Base-by-base conservation (phyloP, 306 rosid genomes). In the Acacia melanoxylon region DNA sequence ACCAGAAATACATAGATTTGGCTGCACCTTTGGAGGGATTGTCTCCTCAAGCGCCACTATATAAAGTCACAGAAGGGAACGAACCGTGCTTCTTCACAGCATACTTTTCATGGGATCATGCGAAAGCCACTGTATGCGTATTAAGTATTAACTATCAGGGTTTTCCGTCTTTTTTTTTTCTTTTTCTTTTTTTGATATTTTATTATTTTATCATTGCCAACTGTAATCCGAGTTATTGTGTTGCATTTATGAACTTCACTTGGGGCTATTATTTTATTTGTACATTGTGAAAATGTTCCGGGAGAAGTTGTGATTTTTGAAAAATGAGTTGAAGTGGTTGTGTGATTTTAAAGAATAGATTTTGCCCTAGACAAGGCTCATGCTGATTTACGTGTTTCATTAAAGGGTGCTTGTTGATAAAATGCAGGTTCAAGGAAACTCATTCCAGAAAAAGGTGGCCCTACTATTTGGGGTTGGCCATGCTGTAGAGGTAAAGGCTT, bases 61-160 rank as follows among this genome's bases (percentile, higher is more conserved):
- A 91, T 86, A 93, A 92, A 91, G 90, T 93, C 72, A 91, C 98
- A 8, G 99, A 95, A 92, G 99, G 98, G 84, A 92, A 93, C 35
- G 99, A 95, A 85, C 98, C 99, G 56, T 89, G 97, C 91, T 95
- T 95, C 90, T 95, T 95, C 88, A 95, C 99, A 37, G 85, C 96
- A 65, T 92, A 92, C 96, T 95, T 95, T 76, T 88, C 93, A 68
- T 95, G 99, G 99, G 99, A 95, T 85, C 85, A 83, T 31, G 73
- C 89, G 37, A 95, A 88, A 88, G 94, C 98, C 67, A 54, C 49
- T 86, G 99, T 95, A 92, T 82, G 98, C 87, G 78, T 76, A 58
- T 48, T 24, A 59, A 81, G 78, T 76, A 58, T 48, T 24, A 59
- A 81, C 14, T 82, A 70, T 29, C 51, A 58, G n/a, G 40, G 22